Conservation (phyloP, 495 filamentous ascomycete species). For the Daldinia childiae region DNA sequence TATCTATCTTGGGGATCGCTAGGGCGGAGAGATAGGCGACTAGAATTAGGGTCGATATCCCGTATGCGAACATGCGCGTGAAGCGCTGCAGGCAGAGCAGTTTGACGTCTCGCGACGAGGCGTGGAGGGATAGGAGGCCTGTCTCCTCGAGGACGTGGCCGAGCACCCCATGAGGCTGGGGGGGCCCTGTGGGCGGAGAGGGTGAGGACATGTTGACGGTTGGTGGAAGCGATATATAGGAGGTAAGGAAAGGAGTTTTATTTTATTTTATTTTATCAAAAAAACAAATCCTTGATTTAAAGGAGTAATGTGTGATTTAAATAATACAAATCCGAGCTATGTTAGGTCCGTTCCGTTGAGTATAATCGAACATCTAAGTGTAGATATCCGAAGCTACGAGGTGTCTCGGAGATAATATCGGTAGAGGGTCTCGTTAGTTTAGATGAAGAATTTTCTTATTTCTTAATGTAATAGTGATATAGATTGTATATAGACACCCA, state of each 20-base stretch:
- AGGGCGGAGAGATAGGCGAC: constrained; percentile 67
- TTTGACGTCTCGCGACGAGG: constrained; percentile 69
- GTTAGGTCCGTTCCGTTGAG: neutral
- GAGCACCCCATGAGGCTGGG: constrained; percentile 1
- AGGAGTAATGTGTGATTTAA: no score
- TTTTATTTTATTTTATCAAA: no score
- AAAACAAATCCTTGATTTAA: neutral
- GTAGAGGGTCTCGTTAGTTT: neutral
- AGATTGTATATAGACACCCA: no score
- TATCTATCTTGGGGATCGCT: constrained; percentile 68
- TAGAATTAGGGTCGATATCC: constrained; percentile 51
- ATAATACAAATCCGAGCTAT: neutral
- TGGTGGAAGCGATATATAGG: neutral
- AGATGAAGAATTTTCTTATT: neutral
- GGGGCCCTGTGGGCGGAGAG: neutral
- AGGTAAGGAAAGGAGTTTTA: neutral
- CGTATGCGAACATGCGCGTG: constrained; percentile 62
- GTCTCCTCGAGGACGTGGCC: constrained; percentile 18
- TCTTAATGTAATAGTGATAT: neutral
- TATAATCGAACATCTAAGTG: neutral
- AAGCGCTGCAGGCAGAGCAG: constrained; percentile 78
- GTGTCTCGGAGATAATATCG: constrained; percentile 7
- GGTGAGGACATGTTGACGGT: constrained; percentile 1
- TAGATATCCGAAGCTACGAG: neutral
- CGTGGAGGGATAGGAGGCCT: constrained; percentile 59